These are phyloP conservation scores for Triangularia setosa DNA, from an alignment of 2,329 filamentous ascomycete species.

Conservation along the genomic window DNA sequence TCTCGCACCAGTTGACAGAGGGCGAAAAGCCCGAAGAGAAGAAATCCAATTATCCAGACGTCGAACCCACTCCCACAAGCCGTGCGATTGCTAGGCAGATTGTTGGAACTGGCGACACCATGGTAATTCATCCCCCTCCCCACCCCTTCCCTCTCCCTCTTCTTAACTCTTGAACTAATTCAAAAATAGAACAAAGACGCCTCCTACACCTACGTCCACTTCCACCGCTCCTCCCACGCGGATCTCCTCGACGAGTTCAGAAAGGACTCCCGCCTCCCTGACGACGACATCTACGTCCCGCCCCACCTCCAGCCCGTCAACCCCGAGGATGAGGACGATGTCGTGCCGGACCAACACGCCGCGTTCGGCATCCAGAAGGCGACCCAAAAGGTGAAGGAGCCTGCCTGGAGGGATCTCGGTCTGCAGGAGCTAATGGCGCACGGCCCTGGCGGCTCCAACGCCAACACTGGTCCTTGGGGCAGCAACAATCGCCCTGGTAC, in stretches of 20 bases:
- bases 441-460: slow-evolving; percentile 41
- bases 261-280: slow-evolving; percentile 60
- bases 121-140: not conserved
- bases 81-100: not conserved
- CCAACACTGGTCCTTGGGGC: slow-evolving; percentile 18
- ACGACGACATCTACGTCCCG: slow-evolving; percentile 79
- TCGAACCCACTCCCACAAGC: not conserved
- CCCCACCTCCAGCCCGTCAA: slow-evolving; percentile 77
- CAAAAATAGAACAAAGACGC: slow-evolving; percentile 64
- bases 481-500: not conserved
- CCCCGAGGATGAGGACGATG: slow-evolving; percentile 83
- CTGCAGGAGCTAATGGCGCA: slow-evolving; percentile 66
- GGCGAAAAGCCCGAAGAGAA: not conserved
- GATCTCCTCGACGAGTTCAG: slow-evolving; percentile 77
- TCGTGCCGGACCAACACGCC: slow-evolving; percentile 83
- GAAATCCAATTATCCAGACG: not conserved
- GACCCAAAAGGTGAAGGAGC: slow-evolving; percentile 66
- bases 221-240: slow-evolving; percentile 66
- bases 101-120: not conserved
- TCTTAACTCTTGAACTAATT: not conserved
- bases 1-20: not conserved
- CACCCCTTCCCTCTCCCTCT: not conserved
- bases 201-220: slow-evolving; percentile 70
- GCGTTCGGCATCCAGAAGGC: slow-evolving; percentile 82
- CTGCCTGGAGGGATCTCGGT: slow-evolving; percentile 75